Evolutionary conservation across 495 filamentous ascomycete genomes (phyloP).

Genomic region (Rhypophila decipiens): DNA sequence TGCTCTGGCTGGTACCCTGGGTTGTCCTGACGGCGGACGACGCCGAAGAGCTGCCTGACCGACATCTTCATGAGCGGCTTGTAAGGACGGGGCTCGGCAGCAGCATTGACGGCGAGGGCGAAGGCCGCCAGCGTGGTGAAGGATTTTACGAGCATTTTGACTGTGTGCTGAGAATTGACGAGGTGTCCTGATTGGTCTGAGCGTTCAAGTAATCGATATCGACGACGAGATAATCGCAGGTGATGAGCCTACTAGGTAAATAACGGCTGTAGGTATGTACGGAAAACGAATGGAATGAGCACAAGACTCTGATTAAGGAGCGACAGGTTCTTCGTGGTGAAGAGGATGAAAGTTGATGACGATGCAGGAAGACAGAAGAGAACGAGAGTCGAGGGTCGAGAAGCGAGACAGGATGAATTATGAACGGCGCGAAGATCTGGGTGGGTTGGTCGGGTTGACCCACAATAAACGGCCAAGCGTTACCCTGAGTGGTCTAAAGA

Average conservation of each 20-base stretch:
- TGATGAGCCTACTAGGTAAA: not conserved
- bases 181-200: not conserved
- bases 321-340: conserved; percentile 16
- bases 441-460: not conserved
- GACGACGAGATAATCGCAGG: not conserved
- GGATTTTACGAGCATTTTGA: conserved; percentile 33
- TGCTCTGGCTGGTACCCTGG: conserved; percentile 38
- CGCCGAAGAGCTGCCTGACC: conserved; percentile 31
- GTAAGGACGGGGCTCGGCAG: conserved; percentile 37
- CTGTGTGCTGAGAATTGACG: conserved; percentile 1
- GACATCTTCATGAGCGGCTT: conserved; percentile 35
- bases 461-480: not conserved
- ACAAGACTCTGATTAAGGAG: conserved; percentile 25
- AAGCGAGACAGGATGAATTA: conserved; percentile 8
- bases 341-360: conserved; percentile 6
- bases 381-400: conserved; percentile 12
- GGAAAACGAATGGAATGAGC: conserved; percentile 29
- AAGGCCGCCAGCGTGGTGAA: conserved; percentile 34
- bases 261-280: conserved; percentile 7
- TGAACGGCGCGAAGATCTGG: conserved; percentile 11
- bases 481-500: not conserved
- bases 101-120: conserved; percentile 32
- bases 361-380: conserved; percentile 10
- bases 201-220: not conserved
- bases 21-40: conserved; percentile 27